Evolutionary conservation across 305 asterid genomes (phyloP), one percentile per base, ranked within the genome.

Genomic region (Solanum chacoense): DNA sequence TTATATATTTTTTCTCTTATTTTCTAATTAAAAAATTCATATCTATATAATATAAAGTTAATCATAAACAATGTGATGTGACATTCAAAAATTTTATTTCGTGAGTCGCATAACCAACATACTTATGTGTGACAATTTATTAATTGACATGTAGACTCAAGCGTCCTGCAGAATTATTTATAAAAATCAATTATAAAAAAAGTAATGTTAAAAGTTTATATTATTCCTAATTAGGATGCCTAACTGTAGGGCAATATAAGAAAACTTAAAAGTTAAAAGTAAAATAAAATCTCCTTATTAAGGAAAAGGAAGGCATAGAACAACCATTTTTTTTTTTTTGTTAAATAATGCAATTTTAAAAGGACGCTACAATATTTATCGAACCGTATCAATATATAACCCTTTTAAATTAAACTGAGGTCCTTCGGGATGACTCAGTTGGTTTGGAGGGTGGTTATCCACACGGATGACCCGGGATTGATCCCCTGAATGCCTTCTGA

Each of bases 391-490:
- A 8, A 59, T 20, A 59, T 8, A 59, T 59, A 20, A 59, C 11
- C 69, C 67, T 59, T 20, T 59, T 8, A 59, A 59, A 55, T 18
- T 20, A 55, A 55, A 55, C 24, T 8, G 11, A 55, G 7, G 59
- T 42, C 1, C 3, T 42, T 42, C 7, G 20, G 59, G 59, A 42
- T 42, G 59, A 0, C 20, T 42, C 7, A 42, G 20, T 42, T 42
- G 20, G 1, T 42, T 42, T 13, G 20, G 59, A 42, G 59, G 59
- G 7, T 42, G 59, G 20, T 13, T 13, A 4, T 42, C 59, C 59
- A 4, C 7, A 13, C 7, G 55, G 20, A 42, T 42, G 59, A 42
- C 0, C 3, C 20, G 7, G 3, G 0, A 42, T 13, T 0, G 20
- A 42, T 42, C 55, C 20, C 59, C 20, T 42, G 0, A 42, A 42